Percentiles rank a stretch among this genome's conserved stretches.
These are phyloP conservation scores for Paracoccidioides brasiliensis DNA, from an alignment of 2,329 filamentous ascomycete genomes.

Conservation along the genomic window DNA sequence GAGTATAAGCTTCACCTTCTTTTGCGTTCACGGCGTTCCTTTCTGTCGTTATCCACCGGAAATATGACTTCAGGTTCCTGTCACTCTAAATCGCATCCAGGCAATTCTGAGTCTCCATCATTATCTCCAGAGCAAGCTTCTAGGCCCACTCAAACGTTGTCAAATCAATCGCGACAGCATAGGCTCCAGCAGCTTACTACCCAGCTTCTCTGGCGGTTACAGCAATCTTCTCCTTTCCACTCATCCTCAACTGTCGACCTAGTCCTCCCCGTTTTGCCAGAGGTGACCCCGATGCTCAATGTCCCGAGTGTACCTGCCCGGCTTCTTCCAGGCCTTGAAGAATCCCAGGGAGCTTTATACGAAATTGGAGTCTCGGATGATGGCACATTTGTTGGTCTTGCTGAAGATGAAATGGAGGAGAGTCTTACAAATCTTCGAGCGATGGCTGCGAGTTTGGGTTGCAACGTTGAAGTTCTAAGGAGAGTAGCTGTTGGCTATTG, in stretches of 20 bases:
- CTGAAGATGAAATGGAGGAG: constrained; percentile 83
- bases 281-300: constrained; percentile 46
- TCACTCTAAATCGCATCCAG: constrained; percentile 27
- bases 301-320: constrained; percentile 40
- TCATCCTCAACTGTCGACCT: constrained; percentile 63
- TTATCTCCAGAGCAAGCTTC: constrained; percentile 20
- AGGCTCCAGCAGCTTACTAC: constrained; percentile 85
- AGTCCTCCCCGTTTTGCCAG: constrained; percentile 61
- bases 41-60: constrained; percentile 57
- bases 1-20: constrained; percentile 95
- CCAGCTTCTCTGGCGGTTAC: constrained; percentile 83
- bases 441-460: constrained; percentile 89
- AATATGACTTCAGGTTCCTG: constrained; percentile 40
- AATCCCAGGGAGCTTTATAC: constrained; percentile 84
- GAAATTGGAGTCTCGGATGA: constrained; percentile 96
- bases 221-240: constrained; percentile 89
- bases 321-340: constrained; percentile 64
- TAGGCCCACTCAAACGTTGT: constrained; percentile 34
- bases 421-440: constrained; percentile 70
- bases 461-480: constrained; percentile 66
- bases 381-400: constrained; percentile 76
- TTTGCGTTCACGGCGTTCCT: constrained; percentile 62
- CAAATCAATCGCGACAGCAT: constrained; percentile 62
- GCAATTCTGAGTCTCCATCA: constrained; percentile 14
- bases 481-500: constrained; percentile 77